Evolutionary conservation across 768 basidiomycete species (phyloP).

Genomic region (Leucosporidium scottii): DNA sequence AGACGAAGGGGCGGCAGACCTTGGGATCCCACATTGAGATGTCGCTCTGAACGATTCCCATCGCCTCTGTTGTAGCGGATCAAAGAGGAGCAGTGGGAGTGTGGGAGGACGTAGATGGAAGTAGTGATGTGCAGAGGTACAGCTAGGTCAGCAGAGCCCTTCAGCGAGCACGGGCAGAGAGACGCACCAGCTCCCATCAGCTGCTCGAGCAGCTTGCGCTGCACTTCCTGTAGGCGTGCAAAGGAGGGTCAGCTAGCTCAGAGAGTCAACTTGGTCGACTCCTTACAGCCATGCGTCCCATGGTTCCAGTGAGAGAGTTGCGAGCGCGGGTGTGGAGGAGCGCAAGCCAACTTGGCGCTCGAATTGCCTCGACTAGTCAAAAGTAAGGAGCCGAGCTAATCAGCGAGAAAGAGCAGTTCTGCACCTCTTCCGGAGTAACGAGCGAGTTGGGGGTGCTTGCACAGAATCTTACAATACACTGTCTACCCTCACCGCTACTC

Average conservation of each 20-base stretch:
- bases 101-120: too few relatives aligned
- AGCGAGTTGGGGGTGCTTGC: too few relatives aligned
- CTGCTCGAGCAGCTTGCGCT: constrained; percentile 29
- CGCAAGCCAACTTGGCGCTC: background rate
- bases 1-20: constrained; percentile 95
- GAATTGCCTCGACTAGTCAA: background rate
- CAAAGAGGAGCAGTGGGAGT: background rate
- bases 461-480: too few relatives aligned
- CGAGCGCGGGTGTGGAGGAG: background rate
- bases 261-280: background rate
- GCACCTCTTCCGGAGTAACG: too few relatives aligned
- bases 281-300: constrained; percentile 14
- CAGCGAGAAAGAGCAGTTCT: background rate
- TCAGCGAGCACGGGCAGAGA: background rate
- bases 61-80: constrained; percentile 60
- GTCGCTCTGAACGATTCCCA: constrained; percentile 91
- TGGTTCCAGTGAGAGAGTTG: background rate
- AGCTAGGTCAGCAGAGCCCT: too few relatives aligned
- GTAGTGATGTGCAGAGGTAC: background rate
- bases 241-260: background rate
- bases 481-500: too few relatives aligned
- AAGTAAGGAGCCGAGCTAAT: background rate
- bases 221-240: constrained; percentile 19
- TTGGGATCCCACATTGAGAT: constrained; percentile 89
- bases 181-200: constrained; percentile 27